Percentiles rank a stretch among this genome's conserved stretches.
phyloP scores from a whole-genome alignment of 352 stramenopile genomes.

The Elongisporangium undulatum region DNA sequence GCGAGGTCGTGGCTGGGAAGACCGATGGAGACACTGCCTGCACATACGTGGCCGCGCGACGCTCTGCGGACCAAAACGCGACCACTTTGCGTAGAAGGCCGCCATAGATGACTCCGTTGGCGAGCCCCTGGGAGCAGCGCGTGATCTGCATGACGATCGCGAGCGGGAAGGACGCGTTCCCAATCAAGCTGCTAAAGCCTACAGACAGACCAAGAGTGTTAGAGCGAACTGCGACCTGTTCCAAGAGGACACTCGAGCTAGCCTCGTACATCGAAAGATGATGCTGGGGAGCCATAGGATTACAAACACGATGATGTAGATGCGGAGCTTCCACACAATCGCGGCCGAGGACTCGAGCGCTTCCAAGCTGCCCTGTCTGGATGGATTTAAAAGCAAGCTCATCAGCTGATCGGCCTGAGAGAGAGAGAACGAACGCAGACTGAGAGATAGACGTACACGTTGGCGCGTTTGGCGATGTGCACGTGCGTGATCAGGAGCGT shows the following conservation, averaged over 20 bases:
- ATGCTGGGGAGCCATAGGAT: slow-evolving; percentile 62
- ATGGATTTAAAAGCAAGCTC: slow-evolving; percentile 15
- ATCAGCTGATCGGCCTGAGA: not conserved
- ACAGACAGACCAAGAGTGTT: too few relatives aligned
- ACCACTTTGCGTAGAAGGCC: slow-evolving; percentile 38
- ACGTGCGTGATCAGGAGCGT: slow-evolving; percentile 62
- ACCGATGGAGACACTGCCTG: slow-evolving; percentile 28
- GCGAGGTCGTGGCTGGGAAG: slow-evolving; percentile 15
- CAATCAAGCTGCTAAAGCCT: slow-evolving; percentile 48
- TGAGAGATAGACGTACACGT: slow-evolving; percentile 10
- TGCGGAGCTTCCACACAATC: slow-evolving; percentile 57
- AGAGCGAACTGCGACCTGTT: too few relatives aligned
- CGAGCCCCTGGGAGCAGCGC: slow-evolving; percentile 55
- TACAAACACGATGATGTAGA: slow-evolving; percentile 72
- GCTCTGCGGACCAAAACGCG: slow-evolving; percentile 19
- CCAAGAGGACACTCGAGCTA: slow-evolving; percentile 7
- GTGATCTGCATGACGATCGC: slow-evolving; percentile 65
- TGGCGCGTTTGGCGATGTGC: slow-evolving; percentile 34
- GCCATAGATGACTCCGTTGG: slow-evolving; percentile 63
- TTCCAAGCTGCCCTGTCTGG: slow-evolving; percentile 53
- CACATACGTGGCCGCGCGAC: slow-evolving; percentile 20
- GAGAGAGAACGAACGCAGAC: not conserved
- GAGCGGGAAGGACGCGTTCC: slow-evolving; percentile 36
- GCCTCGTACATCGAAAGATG: slow-evolving; percentile 58
- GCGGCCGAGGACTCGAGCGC: slow-evolving; percentile 55